phyloP scores from a whole-genome alignment of 331 rosid genomes.

The Arachis monticola region DNA sequence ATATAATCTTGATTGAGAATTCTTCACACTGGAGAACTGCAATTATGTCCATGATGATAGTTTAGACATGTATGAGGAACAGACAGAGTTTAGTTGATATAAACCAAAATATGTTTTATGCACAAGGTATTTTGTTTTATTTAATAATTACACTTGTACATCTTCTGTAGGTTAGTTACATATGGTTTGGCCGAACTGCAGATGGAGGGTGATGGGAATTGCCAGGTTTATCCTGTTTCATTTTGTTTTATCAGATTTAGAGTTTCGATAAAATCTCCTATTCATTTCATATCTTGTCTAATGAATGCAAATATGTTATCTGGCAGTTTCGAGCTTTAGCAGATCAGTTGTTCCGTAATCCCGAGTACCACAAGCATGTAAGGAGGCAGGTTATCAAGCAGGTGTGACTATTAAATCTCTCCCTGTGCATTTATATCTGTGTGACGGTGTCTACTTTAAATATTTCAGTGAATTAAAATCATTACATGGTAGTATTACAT shows the following conservation, averaged over 20 bases:
- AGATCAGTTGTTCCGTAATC: constrained; percentile 83
- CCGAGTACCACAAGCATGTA: constrained; percentile 96
- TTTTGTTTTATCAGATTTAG: constrained; percentile 30
- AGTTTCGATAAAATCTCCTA: constrained; percentile 3
- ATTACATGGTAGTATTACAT: not conserved
- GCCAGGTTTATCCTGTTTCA: constrained; percentile 66
- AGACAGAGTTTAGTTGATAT: not conserved
- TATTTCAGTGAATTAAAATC: not conserved
- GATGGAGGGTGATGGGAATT: constrained; percentile 99
- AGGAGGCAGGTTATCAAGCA: constrained; percentile 90
- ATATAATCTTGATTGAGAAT: constrained; percentile 4
- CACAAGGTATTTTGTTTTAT: not conserved
- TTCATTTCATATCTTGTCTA: constrained; percentile 25
- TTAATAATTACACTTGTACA: constrained; percentile 18
- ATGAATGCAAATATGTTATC: constrained; percentile 34
- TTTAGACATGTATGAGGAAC: constrained; percentile 6
- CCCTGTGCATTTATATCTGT: constrained; percentile 29
- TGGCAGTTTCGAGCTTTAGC: constrained; percentile 98
- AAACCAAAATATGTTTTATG: not conserved
- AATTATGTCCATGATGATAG: not conserved
- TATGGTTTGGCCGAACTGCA: constrained; percentile 87
- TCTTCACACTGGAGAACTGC: not conserved
- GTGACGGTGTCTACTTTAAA: constrained; percentile 30
- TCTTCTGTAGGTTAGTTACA: constrained; percentile 70
- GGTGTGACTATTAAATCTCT: constrained; percentile 52